Evolutionary conservation across 2,329 filamentous ascomycete genomes (phyloP).

Genomic region (Colletotrichum incanum): DNA sequence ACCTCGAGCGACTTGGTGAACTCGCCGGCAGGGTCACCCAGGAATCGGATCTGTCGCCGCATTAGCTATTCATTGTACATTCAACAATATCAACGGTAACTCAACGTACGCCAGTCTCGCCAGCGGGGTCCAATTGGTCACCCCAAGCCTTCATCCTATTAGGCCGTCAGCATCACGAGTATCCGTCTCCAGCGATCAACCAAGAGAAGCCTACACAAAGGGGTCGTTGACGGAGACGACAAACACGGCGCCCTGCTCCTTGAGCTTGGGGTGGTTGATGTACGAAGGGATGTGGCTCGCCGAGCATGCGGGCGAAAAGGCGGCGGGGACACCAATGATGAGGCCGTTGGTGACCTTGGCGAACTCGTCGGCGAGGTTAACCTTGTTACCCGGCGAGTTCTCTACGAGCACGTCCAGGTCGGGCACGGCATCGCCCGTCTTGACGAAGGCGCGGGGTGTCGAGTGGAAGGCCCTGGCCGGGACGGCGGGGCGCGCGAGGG

Average conservation of each 20-base stretch:
- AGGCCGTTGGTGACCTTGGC: constrained; percentile 77
- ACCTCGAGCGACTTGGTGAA: constrained; percentile 91
- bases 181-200: background rate
- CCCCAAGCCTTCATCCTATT: constrained; percentile 93
- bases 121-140: constrained; percentile 81
- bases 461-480: constrained; percentile 73
- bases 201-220: constrained; percentile 81
- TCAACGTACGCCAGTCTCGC: constrained; percentile 80
- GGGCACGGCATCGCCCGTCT: constrained; percentile 85
- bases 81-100: background rate
- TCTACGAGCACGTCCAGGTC: constrained; percentile 84
- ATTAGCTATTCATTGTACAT: constrained; percentile 11
- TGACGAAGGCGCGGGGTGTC: constrained; percentile 75
- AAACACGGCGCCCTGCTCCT: constrained; percentile 86
- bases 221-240: constrained; percentile 95
- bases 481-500: constrained; percentile 50
- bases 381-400: constrained; percentile 90
- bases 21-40: constrained; percentile 83
- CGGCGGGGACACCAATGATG: constrained; percentile 88
- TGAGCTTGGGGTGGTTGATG: constrained; percentile 83
- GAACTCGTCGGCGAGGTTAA: constrained; percentile 87
- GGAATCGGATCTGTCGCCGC: constrained; percentile 83
- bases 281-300: constrained; percentile 86
- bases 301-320: constrained; percentile 76
- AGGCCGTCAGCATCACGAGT: constrained; percentile 35